Percentiles rank a stretch among this genome's conserved stretches.
phyloP scores from a whole-genome alignment of 2,329 filamentous ascomycete genomes.

The Aureobasidium musti region DNA sequence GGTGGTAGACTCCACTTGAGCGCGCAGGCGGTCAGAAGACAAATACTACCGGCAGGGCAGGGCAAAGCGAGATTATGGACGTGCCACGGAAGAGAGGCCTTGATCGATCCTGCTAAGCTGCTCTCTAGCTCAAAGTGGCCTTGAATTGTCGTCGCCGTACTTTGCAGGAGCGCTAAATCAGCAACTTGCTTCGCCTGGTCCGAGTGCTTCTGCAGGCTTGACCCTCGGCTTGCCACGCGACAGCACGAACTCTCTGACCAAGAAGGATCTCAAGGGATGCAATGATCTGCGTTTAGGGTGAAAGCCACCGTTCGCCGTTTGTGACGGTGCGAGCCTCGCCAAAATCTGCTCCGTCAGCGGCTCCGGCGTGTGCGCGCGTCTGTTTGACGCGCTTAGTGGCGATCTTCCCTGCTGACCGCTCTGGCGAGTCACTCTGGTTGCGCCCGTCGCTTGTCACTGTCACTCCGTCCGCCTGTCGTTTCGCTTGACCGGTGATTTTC shows the following conservation, averaged over 20 bases:
- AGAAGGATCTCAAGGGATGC: slow-evolving; percentile 25
- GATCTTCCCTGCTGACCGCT: slow-evolving; percentile 27
- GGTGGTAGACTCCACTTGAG: slow-evolving; percentile 24
- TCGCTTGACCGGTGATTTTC: slow-evolving; percentile 20
- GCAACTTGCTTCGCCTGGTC: slow-evolving; percentile 21
- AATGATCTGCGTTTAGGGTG: slow-evolving; percentile 27
- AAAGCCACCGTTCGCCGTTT: slow-evolving; percentile 27
- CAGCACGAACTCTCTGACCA: slow-evolving; percentile 24
- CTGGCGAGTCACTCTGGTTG: slow-evolving; percentile 5
- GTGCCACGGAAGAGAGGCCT: slow-evolving; percentile 17
- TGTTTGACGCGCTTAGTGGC: slow-evolving; percentile 28
- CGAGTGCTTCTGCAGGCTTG: slow-evolving; percentile 16
- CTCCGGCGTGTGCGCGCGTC: slow-evolving; percentile 26
- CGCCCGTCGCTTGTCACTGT: slow-evolving; percentile 16
- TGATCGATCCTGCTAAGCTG: slow-evolving; percentile 11
- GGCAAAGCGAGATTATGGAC: slow-evolving; percentile 29
- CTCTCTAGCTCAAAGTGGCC: slow-evolving; percentile 2
- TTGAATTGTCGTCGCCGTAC: not conserved
- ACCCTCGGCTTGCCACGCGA: slow-evolving; percentile 29
- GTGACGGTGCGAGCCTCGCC: slow-evolving; percentile 20
- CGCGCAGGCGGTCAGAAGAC: slow-evolving; percentile 27
- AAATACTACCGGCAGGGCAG: slow-evolving; percentile 21
- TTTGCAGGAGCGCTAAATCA: slow-evolving; percentile 8
- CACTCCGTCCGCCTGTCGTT: slow-evolving; percentile 11
- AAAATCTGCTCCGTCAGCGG: slow-evolving; percentile 22